Evolutionary conservation across 257 asterid genomes (phyloP).

Genomic region (Solanum corneliomulleri): DNA sequence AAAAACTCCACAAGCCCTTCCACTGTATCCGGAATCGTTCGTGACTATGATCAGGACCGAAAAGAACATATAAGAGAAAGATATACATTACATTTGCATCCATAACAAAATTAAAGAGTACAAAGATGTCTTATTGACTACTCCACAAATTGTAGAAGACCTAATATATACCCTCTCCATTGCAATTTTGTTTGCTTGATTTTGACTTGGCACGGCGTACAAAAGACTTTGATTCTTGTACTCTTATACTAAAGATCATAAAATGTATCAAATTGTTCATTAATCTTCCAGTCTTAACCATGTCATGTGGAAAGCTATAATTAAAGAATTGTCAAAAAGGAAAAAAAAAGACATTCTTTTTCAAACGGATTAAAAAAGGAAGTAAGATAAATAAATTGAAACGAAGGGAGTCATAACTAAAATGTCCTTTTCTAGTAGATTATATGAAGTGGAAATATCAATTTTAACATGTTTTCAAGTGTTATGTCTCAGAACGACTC

Average conservation of each 20-base stretch:
- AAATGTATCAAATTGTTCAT: no score
- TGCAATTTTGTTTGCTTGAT: no score
- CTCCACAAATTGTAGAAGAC: background rate
- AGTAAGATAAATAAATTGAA: background rate
- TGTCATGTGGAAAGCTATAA: background rate
- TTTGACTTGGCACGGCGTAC: background rate
- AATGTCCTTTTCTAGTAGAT: background rate
- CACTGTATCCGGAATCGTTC: constrained; percentile 50
- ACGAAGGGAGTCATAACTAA: background rate
- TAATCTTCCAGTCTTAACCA: background rate
- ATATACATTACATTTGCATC: background rate
- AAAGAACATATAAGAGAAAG: background rate
- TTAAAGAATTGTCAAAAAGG: background rate
- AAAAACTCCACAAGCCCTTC: constrained; percentile 69
- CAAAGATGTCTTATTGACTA: background rate
- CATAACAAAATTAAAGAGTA: background rate
- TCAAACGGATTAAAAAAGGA: background rate
- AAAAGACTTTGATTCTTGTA: no score
- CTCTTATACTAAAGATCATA: background rate
- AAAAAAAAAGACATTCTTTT: no score
- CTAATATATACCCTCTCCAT: background rate
- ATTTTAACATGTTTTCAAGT: background rate
- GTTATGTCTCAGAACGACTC: background rate
- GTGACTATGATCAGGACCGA: constrained; percentile 29
- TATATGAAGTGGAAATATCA: background rate